Conservation (phyloP, 495 filamentous ascomycete genomes). For the Podospora bellae-mahoneyi region DNA sequence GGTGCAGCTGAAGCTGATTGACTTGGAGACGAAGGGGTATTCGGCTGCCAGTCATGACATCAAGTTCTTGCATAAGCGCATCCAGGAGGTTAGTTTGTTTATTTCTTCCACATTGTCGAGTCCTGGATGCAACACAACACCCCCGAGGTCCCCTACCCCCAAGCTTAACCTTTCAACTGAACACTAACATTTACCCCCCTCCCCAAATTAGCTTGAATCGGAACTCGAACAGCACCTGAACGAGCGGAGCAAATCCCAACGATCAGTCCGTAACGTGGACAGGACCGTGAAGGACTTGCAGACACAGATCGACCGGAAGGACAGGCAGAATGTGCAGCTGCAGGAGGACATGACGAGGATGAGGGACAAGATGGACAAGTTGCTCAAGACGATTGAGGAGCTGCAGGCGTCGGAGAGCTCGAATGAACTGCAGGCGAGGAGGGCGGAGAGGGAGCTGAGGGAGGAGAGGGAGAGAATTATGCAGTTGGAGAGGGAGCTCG, state of each 20-base stretch:
- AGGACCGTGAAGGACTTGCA: conserved; percentile 92
- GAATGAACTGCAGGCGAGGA: conserved; percentile 71
- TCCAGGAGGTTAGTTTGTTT: conserved; percentile 76
- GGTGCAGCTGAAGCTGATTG: conserved; percentile 81
- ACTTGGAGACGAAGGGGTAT: conserved; percentile 95
- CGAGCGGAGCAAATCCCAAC: conserved; percentile 71
- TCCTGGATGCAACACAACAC: not conserved
- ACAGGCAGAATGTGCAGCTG: conserved; percentile 76
- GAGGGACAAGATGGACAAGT: conserved; percentile 84
- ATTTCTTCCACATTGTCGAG: not conserved
- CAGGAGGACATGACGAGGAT: conserved; percentile 75
- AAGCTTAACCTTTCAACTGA: conserved; percentile 19
- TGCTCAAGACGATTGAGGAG: conserved; percentile 88
- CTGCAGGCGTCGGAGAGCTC: conserved; percentile 80
- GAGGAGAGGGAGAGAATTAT: conserved; percentile 84
- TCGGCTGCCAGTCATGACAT: conserved; percentile 91
- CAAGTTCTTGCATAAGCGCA: conserved; percentile 86
- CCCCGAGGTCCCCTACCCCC: conserved; percentile 1
- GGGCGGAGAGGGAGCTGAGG: conserved; percentile 83
- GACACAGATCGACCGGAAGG: conserved; percentile 84
- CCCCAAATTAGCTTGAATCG: conserved; percentile 68
- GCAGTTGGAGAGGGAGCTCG: conserved; percentile 82
- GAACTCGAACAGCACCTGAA: conserved; percentile 82
- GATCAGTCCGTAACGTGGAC: conserved; percentile 88
- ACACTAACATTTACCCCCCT: not conserved